These are phyloP conservation scores for Calonectria leucothoes DNA, from an alignment of 2,329 filamentous ascomycete genomes.

Conservation along the genomic window DNA sequence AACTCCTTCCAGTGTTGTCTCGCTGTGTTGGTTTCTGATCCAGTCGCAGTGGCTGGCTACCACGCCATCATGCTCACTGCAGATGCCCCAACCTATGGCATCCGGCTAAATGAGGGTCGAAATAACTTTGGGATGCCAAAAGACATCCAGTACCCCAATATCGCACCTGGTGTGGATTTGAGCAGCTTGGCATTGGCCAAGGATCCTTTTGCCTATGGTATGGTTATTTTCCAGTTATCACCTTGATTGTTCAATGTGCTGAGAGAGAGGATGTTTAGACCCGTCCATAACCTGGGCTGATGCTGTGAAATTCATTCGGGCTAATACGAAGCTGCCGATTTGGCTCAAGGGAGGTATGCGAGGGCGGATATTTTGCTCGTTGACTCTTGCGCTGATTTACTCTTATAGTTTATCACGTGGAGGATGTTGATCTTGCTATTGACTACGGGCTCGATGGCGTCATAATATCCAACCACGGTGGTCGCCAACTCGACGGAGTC, in stretches of 20 bases:
- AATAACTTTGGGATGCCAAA: background rate
- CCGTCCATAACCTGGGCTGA: background rate
- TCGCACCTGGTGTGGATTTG: background rate
- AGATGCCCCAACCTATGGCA: background rate
- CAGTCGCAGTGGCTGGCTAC: background rate
- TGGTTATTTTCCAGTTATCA: background rate
- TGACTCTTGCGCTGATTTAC: background rate
- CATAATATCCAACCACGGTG: slow-evolving; percentile 36
- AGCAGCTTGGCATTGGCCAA: background rate
- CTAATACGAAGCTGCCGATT: background rate
- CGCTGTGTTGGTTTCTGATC: too few relatives aligned
- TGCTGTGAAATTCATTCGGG: background rate
- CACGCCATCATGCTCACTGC: background rate
- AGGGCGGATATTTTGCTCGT: background rate
- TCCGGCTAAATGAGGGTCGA: background rate
- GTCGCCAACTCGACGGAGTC: slow-evolving; percentile 51
- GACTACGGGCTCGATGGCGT: slow-evolving; percentile 43
- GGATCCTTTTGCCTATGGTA: background rate
- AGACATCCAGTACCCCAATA: background rate
- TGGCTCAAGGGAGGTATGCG: background rate
- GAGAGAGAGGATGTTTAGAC: background rate
- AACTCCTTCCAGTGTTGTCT: background rate
- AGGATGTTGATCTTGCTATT: slow-evolving; percentile 43
- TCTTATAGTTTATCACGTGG: slow-evolving; percentile 21
- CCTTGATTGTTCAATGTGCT: background rate